Evolutionary conservation across 2,329 filamentous ascomycete species (phyloP).

Genomic region (Exophiala alcalophila): DNA sequence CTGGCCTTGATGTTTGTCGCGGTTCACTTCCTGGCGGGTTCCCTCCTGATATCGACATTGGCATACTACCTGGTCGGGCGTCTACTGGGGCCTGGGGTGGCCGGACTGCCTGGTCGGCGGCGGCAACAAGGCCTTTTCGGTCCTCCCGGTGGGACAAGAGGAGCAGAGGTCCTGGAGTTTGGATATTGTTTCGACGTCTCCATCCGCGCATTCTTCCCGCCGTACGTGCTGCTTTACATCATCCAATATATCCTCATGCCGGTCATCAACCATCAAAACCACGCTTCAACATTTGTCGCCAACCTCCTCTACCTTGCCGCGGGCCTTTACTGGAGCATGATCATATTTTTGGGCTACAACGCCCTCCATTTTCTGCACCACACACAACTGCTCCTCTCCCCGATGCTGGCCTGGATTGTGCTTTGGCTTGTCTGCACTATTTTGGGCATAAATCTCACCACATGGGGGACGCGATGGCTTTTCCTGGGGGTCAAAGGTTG

Average conservation of each 20-base stretch:
- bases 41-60: conserved; percentile 58
- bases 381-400: conserved; percentile 62
- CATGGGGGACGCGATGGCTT: conserved; percentile 44
- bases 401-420: conserved; percentile 58
- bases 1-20: conserved; percentile 51
- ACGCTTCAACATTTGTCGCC: conserved; percentile 55
- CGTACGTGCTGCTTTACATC: conserved; percentile 65
- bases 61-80: conserved; percentile 63
- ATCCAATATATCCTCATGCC: conserved; percentile 67
- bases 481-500: conserved; percentile 42
- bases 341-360: conserved; percentile 68
- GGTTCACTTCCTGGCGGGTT: conserved; percentile 60
- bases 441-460: conserved; percentile 46
- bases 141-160: conserved; percentile 45
- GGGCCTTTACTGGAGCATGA: conserved; percentile 64
- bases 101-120: conserved; percentile 46
- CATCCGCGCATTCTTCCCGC: conserved; percentile 65
- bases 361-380: conserved; percentile 65
- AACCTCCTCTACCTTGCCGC: conserved; percentile 66
- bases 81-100: conserved; percentile 55
- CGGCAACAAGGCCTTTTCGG: conserved; percentile 57
- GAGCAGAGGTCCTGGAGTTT: conserved; percentile 62
- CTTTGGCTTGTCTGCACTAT: conserved; percentile 57
- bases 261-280: conserved; percentile 45
- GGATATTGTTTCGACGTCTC: conserved; percentile 70